A percentile compares a stretch with the other conserved stretches of the same genome.
Evolutionary conservation across 495 filamentous ascomycete genomes (phyloP).

Genomic region (Annulohypoxylon nitens): DNA sequence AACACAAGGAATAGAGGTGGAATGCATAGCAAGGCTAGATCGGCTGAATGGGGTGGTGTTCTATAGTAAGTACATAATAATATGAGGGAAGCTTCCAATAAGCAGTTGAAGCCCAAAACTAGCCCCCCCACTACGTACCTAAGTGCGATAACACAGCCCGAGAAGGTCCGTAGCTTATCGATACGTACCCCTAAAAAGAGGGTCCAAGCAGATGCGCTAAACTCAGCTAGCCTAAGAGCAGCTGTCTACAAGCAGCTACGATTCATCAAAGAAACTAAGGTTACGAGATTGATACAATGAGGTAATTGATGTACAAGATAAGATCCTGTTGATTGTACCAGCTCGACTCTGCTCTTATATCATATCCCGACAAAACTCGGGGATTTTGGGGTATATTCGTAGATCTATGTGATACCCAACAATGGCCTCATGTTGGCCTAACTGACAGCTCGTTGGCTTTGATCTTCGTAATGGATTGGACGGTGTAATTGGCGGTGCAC

Average conservation of each 20-base stretch:
- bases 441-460: constrained; percentile 34
- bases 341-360: constrained; percentile 15
- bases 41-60: constrained; percentile 15
- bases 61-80: constrained; percentile 17
- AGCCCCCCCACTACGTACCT: constrained; percentile 7
- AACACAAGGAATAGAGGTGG: background rate
- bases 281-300: constrained; percentile 15
- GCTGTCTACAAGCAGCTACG: background rate
- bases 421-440: constrained; percentile 41
- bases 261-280: constrained; percentile 28
- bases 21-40: constrained; percentile 23
- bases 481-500: constrained; percentile 31
- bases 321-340: background rate
- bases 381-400: background rate
- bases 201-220: background rate
- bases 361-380: background rate
- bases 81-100: constrained; percentile 10
- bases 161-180: constrained; percentile 31
- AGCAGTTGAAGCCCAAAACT: constrained; percentile 14
- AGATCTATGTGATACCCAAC: constrained; percentile 27
- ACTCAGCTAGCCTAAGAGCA: constrained; percentile 3
- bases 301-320: constrained; percentile 20
- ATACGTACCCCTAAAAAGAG: constrained; percentile 18
- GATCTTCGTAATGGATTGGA: constrained; percentile 30
- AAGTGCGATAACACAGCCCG: constrained; percentile 31